A percentile compares a stretch with the other conserved stretches of the same genome.
Evolutionary conservation across 768 basidiomycete species (phyloP).

Genomic region (Psilocybe cyanescens): DNA sequence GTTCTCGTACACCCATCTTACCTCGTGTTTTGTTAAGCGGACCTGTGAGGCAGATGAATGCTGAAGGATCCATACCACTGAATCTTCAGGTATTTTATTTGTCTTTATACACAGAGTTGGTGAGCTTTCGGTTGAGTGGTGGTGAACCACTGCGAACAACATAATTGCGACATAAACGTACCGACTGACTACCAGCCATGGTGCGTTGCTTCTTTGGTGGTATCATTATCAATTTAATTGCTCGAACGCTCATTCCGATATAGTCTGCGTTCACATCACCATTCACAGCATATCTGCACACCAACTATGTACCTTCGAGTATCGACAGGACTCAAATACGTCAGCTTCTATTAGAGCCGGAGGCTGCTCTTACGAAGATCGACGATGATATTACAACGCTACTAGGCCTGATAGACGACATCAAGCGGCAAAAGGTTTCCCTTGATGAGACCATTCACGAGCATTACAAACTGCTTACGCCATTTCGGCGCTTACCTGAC

Average conservation of each 20-base stretch:
- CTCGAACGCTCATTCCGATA: too few species aligned
- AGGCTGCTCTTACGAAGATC: background rate
- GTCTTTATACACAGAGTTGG: too few species aligned
- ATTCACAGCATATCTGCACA: slow-evolving; percentile 15
- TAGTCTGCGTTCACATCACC: slow-evolving; percentile 7
- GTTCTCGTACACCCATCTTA: too few species aligned
- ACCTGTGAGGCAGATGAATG: background rate
- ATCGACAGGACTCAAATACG: slow-evolving; percentile 14
- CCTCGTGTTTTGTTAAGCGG: too few species aligned
- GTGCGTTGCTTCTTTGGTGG: background rate
- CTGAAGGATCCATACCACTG: background rate
- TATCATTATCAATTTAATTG: too few species aligned
- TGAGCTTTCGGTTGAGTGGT: too few species aligned
- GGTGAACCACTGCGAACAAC: too few species aligned
- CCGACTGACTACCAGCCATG: background rate
- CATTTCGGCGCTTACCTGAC: slow-evolving; percentile 19
- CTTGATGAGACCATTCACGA: slow-evolving; percentile 14
- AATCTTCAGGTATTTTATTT: background rate
- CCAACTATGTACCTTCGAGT: slow-evolving; percentile 17
- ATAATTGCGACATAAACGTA: background rate
- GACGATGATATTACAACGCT: slow-evolving; percentile 13
- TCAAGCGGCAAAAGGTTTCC: slow-evolving; percentile 2
- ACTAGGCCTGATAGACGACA: slow-evolving; percentile 1
- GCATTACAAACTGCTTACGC: slow-evolving; percentile 14
- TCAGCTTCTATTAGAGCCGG: slow-evolving; percentile 11